These are phyloP conservation scores for Cladosporium sp. DNA, from an alignment of 2,329 filamentous ascomycete species.

Conservation along the genomic window DNA sequence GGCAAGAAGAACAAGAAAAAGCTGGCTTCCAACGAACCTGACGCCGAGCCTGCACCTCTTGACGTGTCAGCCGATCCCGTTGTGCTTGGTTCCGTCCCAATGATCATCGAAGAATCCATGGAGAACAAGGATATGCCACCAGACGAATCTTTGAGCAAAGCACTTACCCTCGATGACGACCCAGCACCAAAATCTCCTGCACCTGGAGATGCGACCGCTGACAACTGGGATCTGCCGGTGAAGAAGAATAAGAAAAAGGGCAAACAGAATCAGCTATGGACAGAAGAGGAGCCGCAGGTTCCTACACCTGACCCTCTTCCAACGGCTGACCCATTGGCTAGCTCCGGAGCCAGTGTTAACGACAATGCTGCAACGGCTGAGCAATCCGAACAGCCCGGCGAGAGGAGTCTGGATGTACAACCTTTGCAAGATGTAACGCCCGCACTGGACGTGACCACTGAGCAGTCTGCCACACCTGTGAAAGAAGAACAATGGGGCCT, in stretches of 20 bases:
- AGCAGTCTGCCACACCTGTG: background rate
- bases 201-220: slow-evolving; percentile 17
- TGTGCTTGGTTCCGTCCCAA: background rate
- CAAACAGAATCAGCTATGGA: slow-evolving; percentile 8
- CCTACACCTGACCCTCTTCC: background rate
- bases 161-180: background rate
- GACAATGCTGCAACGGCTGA: background rate
- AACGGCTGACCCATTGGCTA: background rate
- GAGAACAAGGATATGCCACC: background rate
- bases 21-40: background rate
- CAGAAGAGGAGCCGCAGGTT: slow-evolving; percentile 28
- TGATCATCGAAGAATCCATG: background rate
- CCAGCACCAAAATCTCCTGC: background rate
- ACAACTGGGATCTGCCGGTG: slow-evolving; percentile 27
- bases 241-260: slow-evolving; percentile 22
- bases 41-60: background rate
- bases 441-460: background rate
- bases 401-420: background rate
- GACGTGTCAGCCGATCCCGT: background rate
- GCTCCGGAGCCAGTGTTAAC: background rate
- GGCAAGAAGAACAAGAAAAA: slow-evolving; percentile 25
- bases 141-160: background rate
- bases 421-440: background rate
- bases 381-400: background rate
- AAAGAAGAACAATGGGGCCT: slow-evolving; percentile 18